These are phyloP conservation scores for Fusarium foetens DNA, from an alignment of 2,329 filamentous ascomycete genomes.

Conservation along the genomic window DNA sequence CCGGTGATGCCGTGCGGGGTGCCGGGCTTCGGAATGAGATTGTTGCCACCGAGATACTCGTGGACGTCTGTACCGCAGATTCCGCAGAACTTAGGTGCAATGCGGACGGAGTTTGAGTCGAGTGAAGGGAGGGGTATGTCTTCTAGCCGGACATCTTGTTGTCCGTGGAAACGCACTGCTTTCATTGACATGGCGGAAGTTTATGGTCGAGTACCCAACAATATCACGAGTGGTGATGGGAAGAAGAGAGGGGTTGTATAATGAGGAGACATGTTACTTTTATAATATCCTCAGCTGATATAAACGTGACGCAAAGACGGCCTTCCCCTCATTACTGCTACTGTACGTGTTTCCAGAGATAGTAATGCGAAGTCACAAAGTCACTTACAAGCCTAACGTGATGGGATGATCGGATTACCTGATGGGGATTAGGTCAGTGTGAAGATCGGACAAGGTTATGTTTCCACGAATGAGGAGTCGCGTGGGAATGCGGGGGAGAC, in stretches of 20 bases:
- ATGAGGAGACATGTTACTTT: neutral
- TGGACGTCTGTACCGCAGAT: conserved; percentile 24
- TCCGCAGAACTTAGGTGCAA: conserved; percentile 2
- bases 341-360: conserved; percentile 7
- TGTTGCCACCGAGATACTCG: conserved; percentile 22
- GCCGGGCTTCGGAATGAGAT: conserved; percentile 22
- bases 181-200: neutral
- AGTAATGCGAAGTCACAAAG: conserved; percentile 25
- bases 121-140: neutral
- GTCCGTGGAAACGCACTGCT: conserved; percentile 14
- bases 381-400: neutral
- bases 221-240: neutral
- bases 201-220: neutral
- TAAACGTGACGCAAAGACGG: conserved; percentile 2
- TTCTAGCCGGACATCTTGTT: conserved; percentile 11
- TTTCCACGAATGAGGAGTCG: conserved; percentile 6
- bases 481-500: conserved; percentile 1
- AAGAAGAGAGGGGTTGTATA: neutral
- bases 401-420: conserved; percentile 14
- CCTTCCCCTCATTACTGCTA: conserved; percentile 7
- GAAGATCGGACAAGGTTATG: neutral
- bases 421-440: conserved; percentile 3
- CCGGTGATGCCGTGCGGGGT: conserved; percentile 15
- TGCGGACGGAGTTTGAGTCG: neutral
- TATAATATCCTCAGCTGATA: neutral